phyloP scores from a whole-genome alignment of 805 yeast genomes.

The Suhomyces xylopsoci region DNA sequence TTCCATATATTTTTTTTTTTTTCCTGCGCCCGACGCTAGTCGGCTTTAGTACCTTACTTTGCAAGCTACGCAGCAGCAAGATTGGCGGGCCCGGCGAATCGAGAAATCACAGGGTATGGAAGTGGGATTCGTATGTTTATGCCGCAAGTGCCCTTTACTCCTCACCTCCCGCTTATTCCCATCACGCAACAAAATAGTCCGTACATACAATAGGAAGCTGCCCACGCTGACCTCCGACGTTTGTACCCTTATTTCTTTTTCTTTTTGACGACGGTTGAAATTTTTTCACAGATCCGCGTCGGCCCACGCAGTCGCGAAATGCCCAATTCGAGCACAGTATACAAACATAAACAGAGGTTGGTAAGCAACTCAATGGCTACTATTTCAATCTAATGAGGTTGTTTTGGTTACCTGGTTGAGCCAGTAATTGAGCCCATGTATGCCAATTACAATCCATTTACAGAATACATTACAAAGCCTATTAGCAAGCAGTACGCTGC shows the following conservation, averaged over 20 bases:
- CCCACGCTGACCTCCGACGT: neutral
- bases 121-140: neutral
- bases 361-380: neutral
- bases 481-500: too few relatives aligned
- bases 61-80: neutral
- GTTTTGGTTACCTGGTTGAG: neutral
- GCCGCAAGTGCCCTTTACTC: neutral
- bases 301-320: neutral
- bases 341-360: neutral
- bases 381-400: neutral
- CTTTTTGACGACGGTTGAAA: neutral
- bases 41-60: neutral
- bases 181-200: neutral
- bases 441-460: neutral
- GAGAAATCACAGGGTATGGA: neutral
- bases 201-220: neutral
- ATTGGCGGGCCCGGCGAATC: neutral
- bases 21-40: neutral
- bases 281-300: neutral
- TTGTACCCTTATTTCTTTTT: neutral
- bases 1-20: neutral
- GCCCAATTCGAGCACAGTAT: neutral
- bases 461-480: neutral
- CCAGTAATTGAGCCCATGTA: neutral
- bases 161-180: neutral